Evolutionary conservation across 2,329 filamentous ascomycete species (phyloP), one percentile per base, ranked within the genome.

Genomic region (Aaosphaeria pasadenensis): DNA sequence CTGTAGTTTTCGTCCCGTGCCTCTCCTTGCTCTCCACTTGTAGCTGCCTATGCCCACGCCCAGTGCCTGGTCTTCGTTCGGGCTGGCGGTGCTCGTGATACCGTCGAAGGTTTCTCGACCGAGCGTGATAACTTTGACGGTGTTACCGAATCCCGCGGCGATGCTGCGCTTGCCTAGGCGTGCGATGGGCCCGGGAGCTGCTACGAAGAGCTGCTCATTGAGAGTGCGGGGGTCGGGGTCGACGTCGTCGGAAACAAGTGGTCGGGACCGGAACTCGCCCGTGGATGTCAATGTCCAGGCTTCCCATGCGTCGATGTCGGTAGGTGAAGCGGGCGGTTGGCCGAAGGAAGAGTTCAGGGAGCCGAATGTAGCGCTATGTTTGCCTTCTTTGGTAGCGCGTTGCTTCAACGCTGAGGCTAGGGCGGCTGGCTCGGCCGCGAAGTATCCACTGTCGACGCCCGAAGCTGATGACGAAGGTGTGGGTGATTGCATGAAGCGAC

Each of bases 71-170:
- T 50, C 46, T 59, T 29, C 66, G 29, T 36, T 32, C 17, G 17
- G 17, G n/a, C 9, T 36, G 33, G 9, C n/a, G 33, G 33, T 36
- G 13, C 40, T 38, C 55, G 11, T 29, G n/a, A 33, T 29, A 11
- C 60, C 71, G 39, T 85, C 82, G 57, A 86, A 87, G 31, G 80
- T 74, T 60, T 87, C 85, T 53, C 82, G 78, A 5, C 85, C 86
- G 5, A 86, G 74, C 2, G 81, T 82, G 47, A 91, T 78, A 44
- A 91, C 72, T 69, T 90, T 91, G 59, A 91, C 77, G 1, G 82
- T 76, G 55, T 90, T 88, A 9, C 87, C 88, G 50, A 91, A 83
- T 0, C 80, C 86, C 30, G 91, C 79, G 0, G 83, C 88, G 3
- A 89, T 77, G 44, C 84, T 86, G 41, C 78, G 76, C 42, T 80